Evolutionary conservation across 306 rosid species (phyloP), one percentile per base, ranked within the genome.

Genomic region (Quercus agrifolia): DNA sequence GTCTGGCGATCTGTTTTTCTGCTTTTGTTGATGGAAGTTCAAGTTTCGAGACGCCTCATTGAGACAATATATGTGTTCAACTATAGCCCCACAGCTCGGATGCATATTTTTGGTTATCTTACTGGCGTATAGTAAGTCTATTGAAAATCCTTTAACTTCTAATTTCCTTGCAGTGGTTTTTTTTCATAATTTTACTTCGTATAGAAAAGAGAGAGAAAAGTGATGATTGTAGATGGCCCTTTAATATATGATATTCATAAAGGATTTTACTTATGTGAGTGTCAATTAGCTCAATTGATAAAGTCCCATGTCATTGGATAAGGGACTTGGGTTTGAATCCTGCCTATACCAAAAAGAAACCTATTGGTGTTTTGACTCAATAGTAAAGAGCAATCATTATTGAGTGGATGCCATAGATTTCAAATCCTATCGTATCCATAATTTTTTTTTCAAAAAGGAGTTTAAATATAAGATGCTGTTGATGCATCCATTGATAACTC

Each of bases 81-180:
- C 49, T 92, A 92, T 62, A 87, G 99, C 77, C 90, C 91, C 31
- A 86, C 89, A 19, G 97, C 97, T 81, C 86, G 91, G 71, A 94
- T 92, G 99, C 97, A 94, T 80, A 67, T 90, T 79, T 2, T 92
- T 44, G 98, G 98, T 31, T 92, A 95, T 85, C 87, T 95, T 19
- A 79, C 95, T 28, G 99, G 99, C 79, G 64, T 89, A 66, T 91
- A 87, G 99, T 95, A 84, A 92, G 97, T 85, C 81, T 59, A 49
- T 78, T 78, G 56, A 49, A 63, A 21, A 51, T 78, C 54, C 63
- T 77, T 55, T 77, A 10, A n/a, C 54, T 11, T 52, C 10, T 76
- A 17, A 57, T 67, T 78, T 33, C 73, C 80, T 80, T 80, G 73
- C 70, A 17, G 5, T 74, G 52, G 15, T 28, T 49, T 35, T 31